phyloP scores from a whole-genome alignment of 2,329 filamentous ascomycete genomes.

The Lecanoromycetidae sp. region DNA sequence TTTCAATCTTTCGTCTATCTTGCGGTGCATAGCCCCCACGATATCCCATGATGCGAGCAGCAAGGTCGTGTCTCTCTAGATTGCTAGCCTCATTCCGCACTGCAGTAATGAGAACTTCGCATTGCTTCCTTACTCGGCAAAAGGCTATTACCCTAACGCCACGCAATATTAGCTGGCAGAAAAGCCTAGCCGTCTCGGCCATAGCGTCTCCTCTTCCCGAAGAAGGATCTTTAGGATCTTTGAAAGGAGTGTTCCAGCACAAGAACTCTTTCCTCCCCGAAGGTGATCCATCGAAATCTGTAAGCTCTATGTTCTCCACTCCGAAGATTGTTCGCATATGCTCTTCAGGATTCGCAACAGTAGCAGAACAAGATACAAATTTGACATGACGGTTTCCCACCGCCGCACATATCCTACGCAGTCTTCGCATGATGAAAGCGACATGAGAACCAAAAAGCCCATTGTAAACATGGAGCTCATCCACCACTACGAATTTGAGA shows the following conservation, averaged over 20 bases:
- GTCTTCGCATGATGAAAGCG: constrained; percentile 81
- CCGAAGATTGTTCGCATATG: constrained; percentile 96
- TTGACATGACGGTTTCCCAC: constrained; percentile 74
- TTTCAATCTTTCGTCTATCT: constrained; percentile 77
- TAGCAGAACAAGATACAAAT: constrained; percentile 94
- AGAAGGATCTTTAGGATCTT: constrained; percentile 73
- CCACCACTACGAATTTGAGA: constrained; percentile 77
- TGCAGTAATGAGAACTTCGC: constrained; percentile 69
- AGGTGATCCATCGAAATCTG: constrained; percentile 87
- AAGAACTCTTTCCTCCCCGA: constrained; percentile 88
- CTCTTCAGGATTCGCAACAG: constrained; percentile 78
- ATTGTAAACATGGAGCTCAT: constrained; percentile 93
- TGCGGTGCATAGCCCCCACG: constrained; percentile 88
- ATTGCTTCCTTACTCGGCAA: constrained; percentile 75
- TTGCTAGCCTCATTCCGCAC: constrained; percentile 64
- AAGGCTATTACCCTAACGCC: constrained; percentile 91
- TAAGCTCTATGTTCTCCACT: constrained; percentile 63
- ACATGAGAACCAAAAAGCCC: constrained; percentile 89
- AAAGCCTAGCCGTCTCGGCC: constrained; percentile 75
- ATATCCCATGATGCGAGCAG: constrained; percentile 81
- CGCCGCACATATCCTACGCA: constrained; percentile 78
- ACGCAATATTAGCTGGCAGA: constrained; percentile 77
- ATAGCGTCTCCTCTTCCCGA: constrained; percentile 76
- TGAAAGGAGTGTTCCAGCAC: constrained; percentile 95
- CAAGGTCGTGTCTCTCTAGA: constrained; percentile 62